Base-by-base conservation (phyloP, 1,139 yeast genomes). In the Yamadazyma membranifaciens region DNA sequence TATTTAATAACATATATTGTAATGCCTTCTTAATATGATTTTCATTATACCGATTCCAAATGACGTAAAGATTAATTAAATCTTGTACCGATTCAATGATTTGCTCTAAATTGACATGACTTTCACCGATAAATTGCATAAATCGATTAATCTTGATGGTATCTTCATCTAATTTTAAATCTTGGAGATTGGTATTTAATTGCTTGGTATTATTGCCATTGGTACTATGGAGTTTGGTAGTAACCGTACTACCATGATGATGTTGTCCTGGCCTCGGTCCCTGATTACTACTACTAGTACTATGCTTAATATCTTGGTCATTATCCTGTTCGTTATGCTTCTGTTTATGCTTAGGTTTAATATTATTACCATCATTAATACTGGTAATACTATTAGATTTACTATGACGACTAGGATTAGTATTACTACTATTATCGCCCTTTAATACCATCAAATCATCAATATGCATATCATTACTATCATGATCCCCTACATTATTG, bases 1-100 rank as follows among this genome's bases (percentile, higher is more conserved):
- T 51, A 40, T 60, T 63, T 35, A 69, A 48, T 20, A 73, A 50
- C 77, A 72, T 70, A 41, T 57, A 49, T 49, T 69, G 77, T 30
- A 73, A 51, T 3, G 75, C 66, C 48, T 67, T 67, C 42, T 68
- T 68, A 31, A 70, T 71, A 14, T 50, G 54, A 25, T 52, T 60
- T 57, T 89, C 97, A 54, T 86, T 89, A 55, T 86, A 89, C 20
- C 80, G 61, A 50, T 86, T 91, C 97, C 97, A 89, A 10, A 80
- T 73, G 38, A 85, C 91, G 57, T 89, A 89, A 2, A 89, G 63
- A 6, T 85, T 80, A 38, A 89, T 71, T 58, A 88, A 67, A 51
- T 88, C 96, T 56, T 89, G 96, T 36, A 87, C 80, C 6, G 88
- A 82, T 48, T 86, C 94, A 37, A 84, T 80, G 4, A 87, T 81